Conservation (phyloP, 1,139 yeast genomes). For the Yamadazyma triangularis region DNA sequence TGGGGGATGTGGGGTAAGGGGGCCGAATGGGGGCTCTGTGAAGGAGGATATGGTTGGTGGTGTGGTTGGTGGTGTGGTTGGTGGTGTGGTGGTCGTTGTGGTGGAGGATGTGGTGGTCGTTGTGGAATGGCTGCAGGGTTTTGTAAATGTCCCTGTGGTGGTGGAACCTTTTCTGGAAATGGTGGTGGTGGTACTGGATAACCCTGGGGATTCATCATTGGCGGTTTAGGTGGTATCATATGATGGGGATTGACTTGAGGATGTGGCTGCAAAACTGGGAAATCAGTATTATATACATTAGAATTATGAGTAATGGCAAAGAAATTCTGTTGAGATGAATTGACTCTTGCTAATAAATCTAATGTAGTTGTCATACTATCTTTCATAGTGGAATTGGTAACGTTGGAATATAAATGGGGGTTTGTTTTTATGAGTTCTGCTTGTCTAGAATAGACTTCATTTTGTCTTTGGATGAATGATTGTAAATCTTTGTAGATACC, state of each 20-base stretch:
- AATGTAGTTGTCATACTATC: slow-evolving; percentile 3
- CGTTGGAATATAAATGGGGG: slow-evolving; percentile 5
- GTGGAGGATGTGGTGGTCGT: slow-evolving; percentile 3
- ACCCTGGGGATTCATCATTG: slow-evolving; percentile 2
- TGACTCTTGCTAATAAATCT: slow-evolving; percentile 4
- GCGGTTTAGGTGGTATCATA: background rate
- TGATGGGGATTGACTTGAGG: slow-evolving; percentile 1
- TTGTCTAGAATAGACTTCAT: slow-evolving; percentile 16
- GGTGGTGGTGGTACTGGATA: background rate
- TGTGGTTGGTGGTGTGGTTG: slow-evolving; percentile 1
- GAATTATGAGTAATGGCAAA: slow-evolving; percentile 8
- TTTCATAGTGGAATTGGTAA: slow-evolving; percentile 2
- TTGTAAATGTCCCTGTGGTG: background rate
- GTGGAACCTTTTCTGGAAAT: background rate
- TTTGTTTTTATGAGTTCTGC: slow-evolving; percentile 17
- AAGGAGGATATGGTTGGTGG: slow-evolving; percentile 8
- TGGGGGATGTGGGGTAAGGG: slow-evolving; percentile 3
- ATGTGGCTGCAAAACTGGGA: slow-evolving; percentile 4
- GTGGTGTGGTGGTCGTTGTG: background rate
- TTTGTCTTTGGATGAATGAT: slow-evolving; percentile 17
- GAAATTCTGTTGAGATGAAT: slow-evolving; percentile 7
- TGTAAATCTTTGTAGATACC: slow-evolving; percentile 12
- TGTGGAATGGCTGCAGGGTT: slow-evolving; percentile 3
- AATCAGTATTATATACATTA: slow-evolving; percentile 1
- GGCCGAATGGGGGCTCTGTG: background rate